Evolutionary conservation across 139 green algal genomes (phyloP).

Genomic region (Zygnema circumcarinatum): DNA sequence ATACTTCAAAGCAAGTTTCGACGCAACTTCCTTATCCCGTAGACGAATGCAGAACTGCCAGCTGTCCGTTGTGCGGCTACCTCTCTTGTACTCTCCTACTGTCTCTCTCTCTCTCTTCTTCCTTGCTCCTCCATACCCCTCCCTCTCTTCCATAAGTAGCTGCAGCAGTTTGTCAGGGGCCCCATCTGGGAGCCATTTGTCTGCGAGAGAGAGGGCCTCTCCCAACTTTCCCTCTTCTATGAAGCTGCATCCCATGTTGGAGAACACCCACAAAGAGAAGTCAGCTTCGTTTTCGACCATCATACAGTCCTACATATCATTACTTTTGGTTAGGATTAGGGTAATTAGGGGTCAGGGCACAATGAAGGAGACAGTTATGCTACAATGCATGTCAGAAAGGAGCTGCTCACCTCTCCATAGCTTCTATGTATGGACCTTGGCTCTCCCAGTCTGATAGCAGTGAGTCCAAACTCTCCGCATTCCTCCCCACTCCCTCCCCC

Average conservation of each 20-base stretch:
- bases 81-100: background rate
- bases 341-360: no score
- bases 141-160: conserved; percentile 38
- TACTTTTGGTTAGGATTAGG: no score
- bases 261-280: no score
- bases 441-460: conserved; percentile 20
- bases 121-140: background rate
- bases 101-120: background rate
- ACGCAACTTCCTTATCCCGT: conserved; percentile 43
- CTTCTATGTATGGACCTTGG: background rate
- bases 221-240: conserved; percentile 39
- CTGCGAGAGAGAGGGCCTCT: conserved; percentile 45
- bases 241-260: no score
- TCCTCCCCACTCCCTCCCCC: background rate
- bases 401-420: background rate
- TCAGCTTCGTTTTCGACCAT: no score
- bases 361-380: no score
- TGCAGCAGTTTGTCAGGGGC: conserved; percentile 53
- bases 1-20: conserved; percentile 42
- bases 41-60: conserved; percentile 53
- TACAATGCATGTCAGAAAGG: no score
- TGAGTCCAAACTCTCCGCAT: background rate
- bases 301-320: no score
- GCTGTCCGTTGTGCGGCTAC: conserved; percentile 26
- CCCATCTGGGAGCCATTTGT: conserved; percentile 49